Conservation (phyloP, 768 basidiomycete genomes). For the Leccinum rimulosum region DNA sequence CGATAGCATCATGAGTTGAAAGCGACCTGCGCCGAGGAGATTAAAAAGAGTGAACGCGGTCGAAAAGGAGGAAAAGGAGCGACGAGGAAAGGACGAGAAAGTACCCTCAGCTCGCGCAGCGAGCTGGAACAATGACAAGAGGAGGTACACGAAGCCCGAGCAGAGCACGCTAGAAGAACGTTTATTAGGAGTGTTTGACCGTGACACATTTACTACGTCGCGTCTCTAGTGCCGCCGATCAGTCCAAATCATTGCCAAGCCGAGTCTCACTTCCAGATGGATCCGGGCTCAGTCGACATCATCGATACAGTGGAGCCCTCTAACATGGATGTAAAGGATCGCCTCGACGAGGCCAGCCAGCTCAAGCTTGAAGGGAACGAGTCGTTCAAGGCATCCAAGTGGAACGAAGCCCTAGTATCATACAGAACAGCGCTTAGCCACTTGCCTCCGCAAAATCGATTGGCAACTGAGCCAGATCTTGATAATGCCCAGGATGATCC, state of each 20-base stretch:
- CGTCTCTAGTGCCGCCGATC: background rate
- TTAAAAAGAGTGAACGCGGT: slow-evolving; percentile 27
- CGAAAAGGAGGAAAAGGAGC: slow-evolving; percentile 8
- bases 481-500: slow-evolving; percentile 20
- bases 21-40: slow-evolving; percentile 54
- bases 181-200: background rate
- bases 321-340: slow-evolving; percentile 34
- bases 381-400: slow-evolving; percentile 60
- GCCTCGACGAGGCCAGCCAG: slow-evolving; percentile 51
- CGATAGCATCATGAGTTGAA: slow-evolving; percentile 39
- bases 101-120: slow-evolving; percentile 13
- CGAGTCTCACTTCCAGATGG: background rate
- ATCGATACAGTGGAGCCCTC: background rate
- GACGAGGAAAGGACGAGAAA: background rate
- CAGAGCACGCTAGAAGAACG: background rate
- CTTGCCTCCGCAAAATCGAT: slow-evolving; percentile 50
- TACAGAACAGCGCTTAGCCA: slow-evolving; percentile 69
- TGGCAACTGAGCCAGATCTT: slow-evolving; percentile 14
- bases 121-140: slow-evolving; percentile 5
- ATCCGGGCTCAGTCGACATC: background rate
- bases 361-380: slow-evolving; percentile 77
- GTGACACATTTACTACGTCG: background rate
- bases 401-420: slow-evolving; percentile 66
- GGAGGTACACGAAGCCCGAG: background rate
- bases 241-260: background rate